Base-by-base conservation (phyloP, 208 protist genomes). In the Leishmania turanica region DNA sequence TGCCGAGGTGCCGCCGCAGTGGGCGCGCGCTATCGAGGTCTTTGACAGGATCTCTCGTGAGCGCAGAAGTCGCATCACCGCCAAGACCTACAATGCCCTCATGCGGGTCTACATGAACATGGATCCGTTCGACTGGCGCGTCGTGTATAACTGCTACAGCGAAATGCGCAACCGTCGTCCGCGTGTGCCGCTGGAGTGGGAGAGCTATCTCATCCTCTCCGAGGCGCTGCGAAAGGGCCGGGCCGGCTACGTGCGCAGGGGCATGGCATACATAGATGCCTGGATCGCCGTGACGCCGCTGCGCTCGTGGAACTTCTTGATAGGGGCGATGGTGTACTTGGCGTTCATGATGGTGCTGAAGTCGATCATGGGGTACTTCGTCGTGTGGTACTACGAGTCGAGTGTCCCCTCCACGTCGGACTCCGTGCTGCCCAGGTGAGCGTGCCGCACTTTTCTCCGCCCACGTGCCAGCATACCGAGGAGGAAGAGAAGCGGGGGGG, bases 61-160 rank as follows among this genome's bases (percentile, higher is more conserved):
- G 62, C 87, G 87, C 0, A 78, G 87, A 15, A 82, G 83, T 65
- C 72, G 82, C 37, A 45, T 95, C 27, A 91, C 86, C 13, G 86
- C 91, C n/a, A 64, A 88, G 73, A 96, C 90, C 19, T 98, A 98
- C 91, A 95, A 96, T 76, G 90, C 93, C 3, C 88, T 98, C 2
- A 94, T 98, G 90, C 82, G 81, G 9, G 95, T 96, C 70, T 96
- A 98, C 80, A 79, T 96, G 78, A 96, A 98, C 86, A 97, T 96
- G 88, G 81, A 81, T 42, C 95, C 95, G 0, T 98, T 96, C 78
- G 95, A 98, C 84, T 98, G 95, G 93, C 90, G 95, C 27, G 89
- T 96, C 31, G 93, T 98, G 15, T 96, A 98, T 83, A 96, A 96
- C 84, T 96, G 92, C 81, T 98, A 98, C 81, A 84, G 90, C 49